Base-by-base conservation (phyloP, 2,329 filamentous ascomycete genomes). In the Curvularia sp. region DNA sequence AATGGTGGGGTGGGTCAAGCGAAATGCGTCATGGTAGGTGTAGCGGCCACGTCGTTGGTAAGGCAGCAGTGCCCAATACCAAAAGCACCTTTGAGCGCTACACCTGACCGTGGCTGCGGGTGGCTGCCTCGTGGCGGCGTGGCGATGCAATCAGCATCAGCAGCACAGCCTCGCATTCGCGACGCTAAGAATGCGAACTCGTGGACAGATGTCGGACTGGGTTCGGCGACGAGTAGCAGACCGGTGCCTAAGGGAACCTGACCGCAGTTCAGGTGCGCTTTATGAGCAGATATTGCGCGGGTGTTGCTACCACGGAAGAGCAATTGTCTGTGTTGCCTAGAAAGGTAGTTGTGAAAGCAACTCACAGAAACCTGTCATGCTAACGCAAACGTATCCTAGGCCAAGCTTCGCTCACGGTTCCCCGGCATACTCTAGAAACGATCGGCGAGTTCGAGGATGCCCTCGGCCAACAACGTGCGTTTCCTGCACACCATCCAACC, bases 401-500 rank as follows among this genome's bases (percentile, higher is more conserved):
- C 49, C 60, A 47, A 52, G 57, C 56, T 49, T 49, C 53, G 51
- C 49, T 49, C 60, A 54, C 49, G 42, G 12, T 24, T 18, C 10
- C 39, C 22, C 39, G 10, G 15, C 53, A 28, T 26, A 35, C 20
- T 26, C 55, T 24, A n/a, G 30, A 26, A 57, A 44, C 44, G 52
- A 64, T 58, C 60, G 52, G 47, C 62, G 55, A 58, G 13, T 50
- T 52, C 35, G 43, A 30, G 33, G 18, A 18, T 18, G 47, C 22
- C 18, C 18, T 55, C 60, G 49, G 57, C 64, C 62, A 66, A 65
- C 64, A 51, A 43, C 56, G 57, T 47, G 22, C 31, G 4, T 31
- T 53, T 38, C 35, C 46, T 59, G 47, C 62, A 61, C 64, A 61
- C 58, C 64, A 60, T 52, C 51, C 24, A 33, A 18, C 6, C 44